phyloP scores from a whole-genome alignment of 345 rosid genomes.

The Dipteronia sinensis region DNA sequence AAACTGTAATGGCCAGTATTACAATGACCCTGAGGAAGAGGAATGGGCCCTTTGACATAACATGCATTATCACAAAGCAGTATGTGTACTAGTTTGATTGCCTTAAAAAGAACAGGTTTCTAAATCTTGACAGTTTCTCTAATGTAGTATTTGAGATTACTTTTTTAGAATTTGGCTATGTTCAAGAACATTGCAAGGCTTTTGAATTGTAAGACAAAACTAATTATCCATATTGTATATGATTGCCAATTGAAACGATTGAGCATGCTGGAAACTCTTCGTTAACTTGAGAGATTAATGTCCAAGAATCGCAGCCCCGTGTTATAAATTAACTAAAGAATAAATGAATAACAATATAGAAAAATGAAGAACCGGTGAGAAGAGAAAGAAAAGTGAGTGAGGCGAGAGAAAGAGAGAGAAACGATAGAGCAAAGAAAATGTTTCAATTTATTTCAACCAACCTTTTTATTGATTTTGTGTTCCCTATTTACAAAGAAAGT shows the following conservation, averaged over 20 bases:
- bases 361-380: too few relatives aligned
- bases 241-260: not conserved
- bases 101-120: constrained; percentile 1
- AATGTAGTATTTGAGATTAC: not conserved
- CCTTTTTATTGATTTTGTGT: too few relatives aligned
- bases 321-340: too few relatives aligned
- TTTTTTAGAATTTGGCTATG: not conserved
- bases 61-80: not conserved
- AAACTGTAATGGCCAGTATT: not conserved
- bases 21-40: not conserved
- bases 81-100: not conserved
- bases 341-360: too few relatives aligned
- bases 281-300: too few relatives aligned
- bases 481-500: too few relatives aligned
- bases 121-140: constrained; percentile 10
- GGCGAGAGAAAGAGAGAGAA: too few relatives aligned
- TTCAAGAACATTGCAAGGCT: not conserved
- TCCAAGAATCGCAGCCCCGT: too few relatives aligned
- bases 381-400: too few relatives aligned
- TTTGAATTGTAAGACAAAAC: constrained; percentile 5
- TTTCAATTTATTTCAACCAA: too few relatives aligned
- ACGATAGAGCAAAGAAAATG: too few relatives aligned
- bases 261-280: too few relatives aligned
- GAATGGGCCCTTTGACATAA: not conserved
- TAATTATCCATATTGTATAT: not conserved